A percentile compares a stretch with the other conserved stretches of the same genome.
phyloP scores from a whole-genome alignment of 495 filamentous ascomycete genomes.

The Annulohypoxylon stygium region DNA sequence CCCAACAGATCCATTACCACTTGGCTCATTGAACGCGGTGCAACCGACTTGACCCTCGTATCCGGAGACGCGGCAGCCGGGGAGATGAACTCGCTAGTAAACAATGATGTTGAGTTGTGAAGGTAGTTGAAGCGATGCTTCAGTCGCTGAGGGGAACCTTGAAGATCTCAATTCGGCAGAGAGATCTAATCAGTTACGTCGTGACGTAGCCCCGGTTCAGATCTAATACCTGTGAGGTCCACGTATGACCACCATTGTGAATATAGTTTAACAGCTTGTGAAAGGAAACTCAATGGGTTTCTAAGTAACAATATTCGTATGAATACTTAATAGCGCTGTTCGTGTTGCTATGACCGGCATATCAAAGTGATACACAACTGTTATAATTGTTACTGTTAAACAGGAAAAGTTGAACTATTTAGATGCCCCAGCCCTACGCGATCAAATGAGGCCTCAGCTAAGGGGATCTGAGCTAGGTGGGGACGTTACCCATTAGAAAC shows the following conservation, averaged over 20 bases:
- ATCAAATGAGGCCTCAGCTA: slow-evolving; percentile 38
- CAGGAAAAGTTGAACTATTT: background rate
- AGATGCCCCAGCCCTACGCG: slow-evolving; percentile 31
- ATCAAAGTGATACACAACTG: background rate
- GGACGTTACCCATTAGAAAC: slow-evolving; percentile 25
- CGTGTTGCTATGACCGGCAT: background rate
- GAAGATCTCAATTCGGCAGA: slow-evolving; percentile 32
- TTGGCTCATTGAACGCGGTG: no score
- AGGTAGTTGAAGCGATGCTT: no score
- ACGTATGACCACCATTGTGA: background rate
- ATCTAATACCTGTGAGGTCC: background rate
- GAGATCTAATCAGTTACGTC: slow-evolving; percentile 12
- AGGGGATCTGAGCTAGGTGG: slow-evolving; percentile 34
- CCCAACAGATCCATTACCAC: no score
- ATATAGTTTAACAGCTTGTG: background rate
- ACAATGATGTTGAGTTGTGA: no score
- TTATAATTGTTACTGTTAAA: background rate
- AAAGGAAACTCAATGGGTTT: background rate
- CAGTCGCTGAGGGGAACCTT: no score
- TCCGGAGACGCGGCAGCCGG: no score
- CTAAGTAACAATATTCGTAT: background rate
- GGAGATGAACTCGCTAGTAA: no score
- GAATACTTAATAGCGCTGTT: background rate
- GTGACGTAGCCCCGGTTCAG: background rate
- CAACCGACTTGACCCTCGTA: no score